These are phyloP conservation scores for Botrytis hyacinthi DNA, from an alignment of 2,329 filamentous ascomycete species.

Conservation along the genomic window DNA sequence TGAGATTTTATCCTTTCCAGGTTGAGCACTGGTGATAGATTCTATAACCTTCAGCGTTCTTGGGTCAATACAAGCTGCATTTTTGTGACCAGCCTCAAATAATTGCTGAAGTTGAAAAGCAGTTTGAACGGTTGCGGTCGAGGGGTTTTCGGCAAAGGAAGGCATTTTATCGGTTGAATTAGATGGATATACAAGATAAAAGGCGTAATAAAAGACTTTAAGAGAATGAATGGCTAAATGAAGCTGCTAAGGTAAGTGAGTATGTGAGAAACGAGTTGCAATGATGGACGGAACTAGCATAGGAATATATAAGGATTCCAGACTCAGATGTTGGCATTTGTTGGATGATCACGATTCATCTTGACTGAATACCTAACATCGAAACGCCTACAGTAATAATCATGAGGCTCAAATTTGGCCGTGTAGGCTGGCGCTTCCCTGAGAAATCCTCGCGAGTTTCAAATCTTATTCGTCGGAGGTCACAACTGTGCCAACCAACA, in stretches of 20 bases:
- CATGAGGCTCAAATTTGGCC: neutral
- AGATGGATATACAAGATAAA: neutral
- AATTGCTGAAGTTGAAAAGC: conserved; percentile 13
- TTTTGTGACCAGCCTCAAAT: neutral
- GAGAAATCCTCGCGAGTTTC: neutral
- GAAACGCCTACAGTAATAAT: neutral
- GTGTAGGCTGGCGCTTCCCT: neutral
- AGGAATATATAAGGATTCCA: neutral
- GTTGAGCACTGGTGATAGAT: neutral
- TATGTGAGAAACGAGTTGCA: neutral
- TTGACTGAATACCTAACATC: neutral
- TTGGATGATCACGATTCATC: neutral
- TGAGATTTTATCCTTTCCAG: neutral
- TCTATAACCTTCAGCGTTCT: neutral
- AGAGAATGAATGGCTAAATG: neutral
- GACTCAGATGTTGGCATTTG: neutral
- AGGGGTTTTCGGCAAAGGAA: conserved; percentile 3
- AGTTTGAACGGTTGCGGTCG: neutral
- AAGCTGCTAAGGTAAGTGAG: neutral
- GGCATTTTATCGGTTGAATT: neutral
- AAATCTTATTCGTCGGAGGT: neutral
- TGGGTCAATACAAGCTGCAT: neutral
- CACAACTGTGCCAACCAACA: neutral
- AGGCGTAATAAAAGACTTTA: too few species aligned
- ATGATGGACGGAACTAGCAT: neutral